These are phyloP conservation scores for Musa schizocarpa DNA, from an alignment of 176 grass and related monocot genomes.

Conservation along the genomic window DNA sequence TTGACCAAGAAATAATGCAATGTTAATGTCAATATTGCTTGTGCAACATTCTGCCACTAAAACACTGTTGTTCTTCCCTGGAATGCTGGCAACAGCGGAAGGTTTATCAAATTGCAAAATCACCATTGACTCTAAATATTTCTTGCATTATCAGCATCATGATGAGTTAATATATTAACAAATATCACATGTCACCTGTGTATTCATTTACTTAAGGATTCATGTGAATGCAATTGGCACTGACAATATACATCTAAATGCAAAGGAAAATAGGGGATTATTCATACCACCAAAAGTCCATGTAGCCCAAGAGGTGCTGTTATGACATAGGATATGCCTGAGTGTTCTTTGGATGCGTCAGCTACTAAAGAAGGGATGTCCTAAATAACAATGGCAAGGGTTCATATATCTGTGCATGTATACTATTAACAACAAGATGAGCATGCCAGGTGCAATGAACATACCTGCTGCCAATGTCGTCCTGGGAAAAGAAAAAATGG, in stretches of 20 bases:
- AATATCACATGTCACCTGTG: neutral
- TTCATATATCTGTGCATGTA: neutral
- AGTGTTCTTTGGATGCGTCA: conserved; percentile 61
- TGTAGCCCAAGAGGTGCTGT: conserved; percentile 86
- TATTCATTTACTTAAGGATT: neutral
- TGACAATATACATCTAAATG: conserved; percentile 6
- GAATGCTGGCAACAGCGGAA: too few relatives aligned
- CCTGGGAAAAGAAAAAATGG: conserved; percentile 95
- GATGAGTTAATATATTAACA: neutral
- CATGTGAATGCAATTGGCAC: neutral
- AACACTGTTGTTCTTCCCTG: too few relatives aligned
- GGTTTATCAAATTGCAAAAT: too few relatives aligned
- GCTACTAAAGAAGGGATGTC: conserved; percentile 77
- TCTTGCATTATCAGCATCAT: neutral
- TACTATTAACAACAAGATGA: neutral
- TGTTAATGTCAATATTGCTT: too few relatives aligned
- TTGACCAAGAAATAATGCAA: too few relatives aligned
- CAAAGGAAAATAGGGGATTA: conserved; percentile 9
- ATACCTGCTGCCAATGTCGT: conserved; percentile 81
- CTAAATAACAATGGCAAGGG: conserved; percentile 19
- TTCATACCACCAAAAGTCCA: conserved; percentile 85
- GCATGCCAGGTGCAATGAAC: neutral
- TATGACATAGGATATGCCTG: conserved; percentile 58
- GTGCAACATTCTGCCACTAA: too few relatives aligned
- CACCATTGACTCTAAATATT: neutral